Evolutionary conservation across 257 asterid genomes (phyloP).

Genomic region (Handroanthus guayacan): DNA sequence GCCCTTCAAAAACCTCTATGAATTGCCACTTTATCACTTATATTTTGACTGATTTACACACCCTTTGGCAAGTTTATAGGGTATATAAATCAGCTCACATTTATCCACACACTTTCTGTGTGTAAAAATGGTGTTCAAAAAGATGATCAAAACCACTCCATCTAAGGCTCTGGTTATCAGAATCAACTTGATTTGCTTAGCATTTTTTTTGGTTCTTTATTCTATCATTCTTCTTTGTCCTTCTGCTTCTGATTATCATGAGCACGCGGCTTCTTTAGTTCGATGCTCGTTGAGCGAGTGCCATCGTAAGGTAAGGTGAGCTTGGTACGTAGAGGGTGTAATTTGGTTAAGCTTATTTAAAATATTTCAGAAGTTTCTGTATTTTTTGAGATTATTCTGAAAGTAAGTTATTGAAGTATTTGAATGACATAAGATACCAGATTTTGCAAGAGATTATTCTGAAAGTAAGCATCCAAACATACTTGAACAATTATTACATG

Average conservation of each 20-base stretch:
- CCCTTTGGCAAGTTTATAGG: neutral
- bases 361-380: too few relatives aligned
- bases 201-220: slow-evolving; percentile 53
- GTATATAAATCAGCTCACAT: slow-evolving; percentile 6
- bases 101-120: neutral
- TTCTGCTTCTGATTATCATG: slow-evolving; percentile 44
- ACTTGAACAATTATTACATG: neutral
- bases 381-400: too few relatives aligned
- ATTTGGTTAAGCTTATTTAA: too few relatives aligned
- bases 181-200: slow-evolving; percentile 57
- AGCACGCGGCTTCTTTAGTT: slow-evolving; percentile 45
- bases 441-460: too few relatives aligned
- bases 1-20: slow-evolving; percentile 13
- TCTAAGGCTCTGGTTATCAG: slow-evolving; percentile 53
- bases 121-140: slow-evolving; percentile 34
- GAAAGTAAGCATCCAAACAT: too few relatives aligned
- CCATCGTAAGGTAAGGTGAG: slow-evolving; percentile 73
- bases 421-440: too few relatives aligned
- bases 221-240: slow-evolving; percentile 58
- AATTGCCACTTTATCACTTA: neutral
- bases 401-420: too few relatives aligned
- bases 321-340: neutral
- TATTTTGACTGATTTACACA: neutral
- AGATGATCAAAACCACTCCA: slow-evolving; percentile 50
- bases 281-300: slow-evolving; percentile 60